A percentile compares a stretch with the other conserved stretches of the same genome.
Conservation (phyloP, 345 rosid genomes). For the Eucalyptus pauciflora region DNA sequence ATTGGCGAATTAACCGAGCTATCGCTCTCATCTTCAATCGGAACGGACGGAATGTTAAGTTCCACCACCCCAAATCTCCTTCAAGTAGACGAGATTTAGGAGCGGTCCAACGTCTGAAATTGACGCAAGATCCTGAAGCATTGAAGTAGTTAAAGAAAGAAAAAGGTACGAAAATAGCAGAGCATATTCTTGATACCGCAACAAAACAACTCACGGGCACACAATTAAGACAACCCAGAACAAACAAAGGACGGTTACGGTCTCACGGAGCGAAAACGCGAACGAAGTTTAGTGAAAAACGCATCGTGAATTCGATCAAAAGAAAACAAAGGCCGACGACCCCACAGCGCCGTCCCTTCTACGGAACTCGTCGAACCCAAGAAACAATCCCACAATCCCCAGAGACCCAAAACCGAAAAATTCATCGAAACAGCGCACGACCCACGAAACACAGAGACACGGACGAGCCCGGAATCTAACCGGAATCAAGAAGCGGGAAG, state of each 20-base stretch:
- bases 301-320: not conserved
- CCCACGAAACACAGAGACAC: not conserved
- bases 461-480: not conserved
- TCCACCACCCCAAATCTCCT: not conserved
- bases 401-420: not conserved
- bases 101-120: not conserved
- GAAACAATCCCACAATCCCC: not conserved
- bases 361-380: not conserved
- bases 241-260: not conserved
- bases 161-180: not conserved
- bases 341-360: not conserved
- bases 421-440: not conserved
- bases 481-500: not conserved
- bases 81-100: not conserved
- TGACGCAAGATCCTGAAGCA: not conserved
- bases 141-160: not conserved
- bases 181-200: not conserved
- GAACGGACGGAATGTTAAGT: not conserved
- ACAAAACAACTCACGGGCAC: not conserved
- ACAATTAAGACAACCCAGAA: not conserved
- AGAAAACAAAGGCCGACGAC: not conserved
- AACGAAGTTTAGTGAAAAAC: not conserved
- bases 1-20: constrained; percentile 22
- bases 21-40: constrained; percentile 43
- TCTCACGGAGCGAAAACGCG: not conserved